Conservation (phyloP, 805 yeast genomes). For the Zygoascus bituminiphila region DNA sequence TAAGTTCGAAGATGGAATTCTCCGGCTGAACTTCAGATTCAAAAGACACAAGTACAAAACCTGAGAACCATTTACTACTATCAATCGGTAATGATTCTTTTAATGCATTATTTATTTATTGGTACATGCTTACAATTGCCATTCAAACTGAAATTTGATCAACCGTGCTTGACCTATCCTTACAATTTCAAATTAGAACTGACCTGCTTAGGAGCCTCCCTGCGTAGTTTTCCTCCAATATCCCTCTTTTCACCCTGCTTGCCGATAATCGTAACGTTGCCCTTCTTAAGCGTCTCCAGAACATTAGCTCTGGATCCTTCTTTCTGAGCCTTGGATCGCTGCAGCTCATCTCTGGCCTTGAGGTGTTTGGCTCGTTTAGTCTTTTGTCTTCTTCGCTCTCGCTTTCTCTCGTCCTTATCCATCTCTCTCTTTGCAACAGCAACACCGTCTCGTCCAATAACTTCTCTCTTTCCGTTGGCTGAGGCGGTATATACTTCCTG, state of each 20-base stretch:
- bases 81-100: too few relatives aligned
- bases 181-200: constrained; percentile 28
- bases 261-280: constrained; percentile 71
- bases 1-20: constrained; percentile 29
- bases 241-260: constrained; percentile 69
- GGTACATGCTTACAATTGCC: too few relatives aligned
- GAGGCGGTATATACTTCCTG: constrained; percentile 70
- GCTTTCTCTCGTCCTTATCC: constrained; percentile 74
- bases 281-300: constrained; percentile 64
- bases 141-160: background rate
- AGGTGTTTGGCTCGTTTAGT: constrained; percentile 60
- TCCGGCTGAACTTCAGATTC: constrained; percentile 31
- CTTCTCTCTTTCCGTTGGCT: constrained; percentile 40
- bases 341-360: constrained; percentile 29
- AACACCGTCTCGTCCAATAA: constrained; percentile 61
- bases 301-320: constrained; percentile 54
- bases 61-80: too few relatives aligned
- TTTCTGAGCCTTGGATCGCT: constrained; percentile 32
- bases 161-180: constrained; percentile 1
- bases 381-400: constrained; percentile 80
- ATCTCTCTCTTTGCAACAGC: constrained; percentile 76
- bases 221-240: constrained; percentile 57
- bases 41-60: constrained; percentile 15
- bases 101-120: constrained; percentile 6
- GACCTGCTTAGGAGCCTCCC: constrained; percentile 27